These are phyloP conservation scores for Trametes coccinea DNA, from an alignment of 768 basidiomycete species.

Conservation along the genomic window DNA sequence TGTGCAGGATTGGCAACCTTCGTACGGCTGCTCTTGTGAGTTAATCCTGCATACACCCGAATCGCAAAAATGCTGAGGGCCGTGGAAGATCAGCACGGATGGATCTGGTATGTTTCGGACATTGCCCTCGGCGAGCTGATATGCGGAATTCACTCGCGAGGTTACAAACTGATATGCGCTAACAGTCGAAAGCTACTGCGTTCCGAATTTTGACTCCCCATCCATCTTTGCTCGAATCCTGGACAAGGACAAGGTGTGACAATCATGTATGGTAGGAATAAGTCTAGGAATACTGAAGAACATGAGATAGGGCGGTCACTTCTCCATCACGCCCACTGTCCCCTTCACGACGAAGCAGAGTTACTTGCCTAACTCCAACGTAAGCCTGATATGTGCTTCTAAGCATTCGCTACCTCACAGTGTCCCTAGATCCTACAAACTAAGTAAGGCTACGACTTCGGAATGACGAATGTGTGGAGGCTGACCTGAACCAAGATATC, in stretches of 20 bases:
- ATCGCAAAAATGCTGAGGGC: neutral
- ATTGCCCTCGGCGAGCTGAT: neutral
- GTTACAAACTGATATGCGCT: neutral
- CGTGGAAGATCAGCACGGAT: slow-evolving; percentile 64
- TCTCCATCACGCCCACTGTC: slow-evolving; percentile 76
- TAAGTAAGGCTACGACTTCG: slow-evolving; percentile 47
- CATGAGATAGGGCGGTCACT: slow-evolving; percentile 73
- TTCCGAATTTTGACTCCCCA: slow-evolving; percentile 93
- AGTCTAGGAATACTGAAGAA: neutral
- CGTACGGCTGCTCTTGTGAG: slow-evolving; percentile 74
- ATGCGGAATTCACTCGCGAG: neutral
- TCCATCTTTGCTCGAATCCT: slow-evolving; percentile 89
- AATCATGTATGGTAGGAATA: neutral
- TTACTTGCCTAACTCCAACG: slow-evolving; percentile 81
- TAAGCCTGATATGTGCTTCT: slow-evolving; percentile 33
- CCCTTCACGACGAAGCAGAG: slow-evolving; percentile 78
- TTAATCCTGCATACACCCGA: neutral
- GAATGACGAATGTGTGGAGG: neutral
- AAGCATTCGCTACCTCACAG: slow-evolving; percentile 21
- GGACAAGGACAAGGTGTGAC: slow-evolving; percentile 69
- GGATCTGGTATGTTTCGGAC: slow-evolving; percentile 63
- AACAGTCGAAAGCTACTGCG: slow-evolving; percentile 87
- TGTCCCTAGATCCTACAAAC: slow-evolving; percentile 72
- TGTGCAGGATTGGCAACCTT: slow-evolving; percentile 74
- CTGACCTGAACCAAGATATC: slow-evolving; percentile 47